Conservation (phyloP, 2,329 filamentous ascomycete genomes). For the Aspergillus tamarii region DNA sequence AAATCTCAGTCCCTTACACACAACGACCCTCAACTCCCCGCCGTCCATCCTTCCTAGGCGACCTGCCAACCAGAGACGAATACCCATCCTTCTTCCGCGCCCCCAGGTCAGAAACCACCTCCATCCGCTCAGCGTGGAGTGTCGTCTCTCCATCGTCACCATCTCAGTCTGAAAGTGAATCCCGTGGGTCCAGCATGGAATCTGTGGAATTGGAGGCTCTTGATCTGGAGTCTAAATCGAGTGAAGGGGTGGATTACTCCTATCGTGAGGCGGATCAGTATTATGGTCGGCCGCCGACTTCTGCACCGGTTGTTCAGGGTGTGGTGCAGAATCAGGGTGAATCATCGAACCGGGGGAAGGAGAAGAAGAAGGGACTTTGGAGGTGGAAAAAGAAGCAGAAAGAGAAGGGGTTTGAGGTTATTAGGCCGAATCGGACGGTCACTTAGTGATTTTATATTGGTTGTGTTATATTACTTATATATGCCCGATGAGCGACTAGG, state of each 20-base stretch:
- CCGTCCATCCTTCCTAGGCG: not conserved
- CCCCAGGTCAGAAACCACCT: not conserved
- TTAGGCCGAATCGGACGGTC: conserved; percentile 1
- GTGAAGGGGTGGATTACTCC: conserved; percentile 10
- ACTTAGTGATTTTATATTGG: not conserved
- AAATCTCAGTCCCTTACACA: not conserved
- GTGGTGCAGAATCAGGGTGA: not conserved
- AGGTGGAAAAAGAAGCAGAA: conserved; percentile 6
- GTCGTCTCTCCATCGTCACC: not conserved
- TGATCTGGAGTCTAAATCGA: not conserved
- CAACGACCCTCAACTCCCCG: not conserved
- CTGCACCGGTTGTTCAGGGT: not conserved
- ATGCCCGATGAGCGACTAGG: no score
- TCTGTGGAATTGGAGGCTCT: conserved; percentile 1
- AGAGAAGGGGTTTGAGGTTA: conserved; percentile 13
- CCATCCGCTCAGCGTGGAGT: not conserved
- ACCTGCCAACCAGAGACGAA: not conserved
- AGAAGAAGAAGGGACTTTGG: not conserved
- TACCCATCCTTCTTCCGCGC: conserved; percentile 1
- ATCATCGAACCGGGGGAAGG: not conserved
- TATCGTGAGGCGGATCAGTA: conserved; percentile 12
- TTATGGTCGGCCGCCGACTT: conserved; percentile 3
- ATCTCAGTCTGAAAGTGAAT: conserved; percentile 1
- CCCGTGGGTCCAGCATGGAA: not conserved
- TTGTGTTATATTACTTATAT: not conserved